Base-by-base conservation (phyloP, 176 grass and related monocot genomes). In the Stipa capillata region DNA sequence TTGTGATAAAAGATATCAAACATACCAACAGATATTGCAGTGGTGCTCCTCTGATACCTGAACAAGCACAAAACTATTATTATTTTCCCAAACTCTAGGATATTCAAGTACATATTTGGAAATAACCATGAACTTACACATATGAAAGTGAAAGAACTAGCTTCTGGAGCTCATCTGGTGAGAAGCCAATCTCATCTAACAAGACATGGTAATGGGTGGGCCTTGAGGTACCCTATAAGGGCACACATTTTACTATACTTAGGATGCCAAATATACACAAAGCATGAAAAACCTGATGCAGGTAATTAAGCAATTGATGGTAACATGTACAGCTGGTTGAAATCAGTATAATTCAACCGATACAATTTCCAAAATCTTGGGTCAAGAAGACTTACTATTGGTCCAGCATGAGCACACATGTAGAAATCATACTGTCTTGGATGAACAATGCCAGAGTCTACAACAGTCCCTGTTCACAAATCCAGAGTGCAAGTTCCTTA, bases 21-120 rank as follows among this genome's bases (percentile, higher is more conserved):
- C 83, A 49, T 90, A 98, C 95, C 95, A 7, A 98, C 85, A 74
- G 91, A 94, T 48, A 89, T 81, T 14, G 95, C 95, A 80, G 87
- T 98, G 32, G 95, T 98, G 83, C 95, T 98, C 83, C 95, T 94
- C 57, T 98, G 95, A n/a, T 94, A 94, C 20, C 95, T 94, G 83
- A 45, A 82, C 66, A 78, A 62, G 35, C 59, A 81, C 32, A 58
- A 41, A 61, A 21, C 41, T n/a, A 59, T 51, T 52, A 50, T 37
- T 57, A 76, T 28, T n/a, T 15, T 67, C 42, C 27, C 31, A 43
- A 11, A 61, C 47, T 61, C 4, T 34, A 24, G 40, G 15, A 42
- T 69, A 42, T 69, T 28, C 40, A 45, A 18, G 23, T 27, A 9
- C 0, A 57, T 18, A 65, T 70, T 27, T 40, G 62, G 64, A 77